A percentile compares a stretch with the other conserved stretches of the same genome.
These are phyloP conservation scores for Tetrapyrgos nigripes DNA, from an alignment of 1,284 basidiomycete genomes.

Conservation along the genomic window DNA sequence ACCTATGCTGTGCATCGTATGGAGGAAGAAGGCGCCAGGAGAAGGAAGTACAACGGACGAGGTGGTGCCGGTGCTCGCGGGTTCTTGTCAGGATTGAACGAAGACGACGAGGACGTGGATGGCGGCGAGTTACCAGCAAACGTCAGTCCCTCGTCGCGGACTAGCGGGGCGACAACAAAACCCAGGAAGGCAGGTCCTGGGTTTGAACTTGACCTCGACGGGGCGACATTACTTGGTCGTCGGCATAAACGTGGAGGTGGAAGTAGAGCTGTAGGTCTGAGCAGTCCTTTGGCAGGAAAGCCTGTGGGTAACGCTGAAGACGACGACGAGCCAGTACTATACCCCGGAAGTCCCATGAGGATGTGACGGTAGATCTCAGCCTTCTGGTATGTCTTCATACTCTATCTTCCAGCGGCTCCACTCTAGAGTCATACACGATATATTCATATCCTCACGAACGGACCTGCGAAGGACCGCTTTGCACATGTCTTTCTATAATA, in stretches of 20 bases:
- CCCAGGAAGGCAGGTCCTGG: constrained; percentile 34
- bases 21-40: constrained; percentile 95
- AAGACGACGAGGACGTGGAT: constrained; percentile 86
- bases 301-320: constrained; percentile 35
- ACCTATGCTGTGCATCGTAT: constrained; percentile 99
- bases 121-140: constrained; percentile 40
- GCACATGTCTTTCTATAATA: neutral
- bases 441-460: neutral
- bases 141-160: constrained; percentile 30
- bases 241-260: constrained; percentile 55
- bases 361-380: neutral
- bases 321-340: constrained; percentile 2
- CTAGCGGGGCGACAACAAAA: constrained; percentile 20
- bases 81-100: constrained; percentile 88
- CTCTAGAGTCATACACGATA: neutral
- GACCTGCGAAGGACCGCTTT: neutral
- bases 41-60: constrained; percentile 79
- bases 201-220: constrained; percentile 87
- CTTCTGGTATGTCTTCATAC: neutral
- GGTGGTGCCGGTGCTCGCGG: constrained; percentile 83
- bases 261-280: constrained; percentile 32
- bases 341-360: constrained; percentile 26
- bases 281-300: constrained; percentile 46
- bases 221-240: constrained; percentile 83
- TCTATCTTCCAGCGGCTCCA: neutral